These are phyloP conservation scores for Austroboletus festivus DNA, from an alignment of 768 basidiomycete species.

Conservation along the genomic window DNA sequence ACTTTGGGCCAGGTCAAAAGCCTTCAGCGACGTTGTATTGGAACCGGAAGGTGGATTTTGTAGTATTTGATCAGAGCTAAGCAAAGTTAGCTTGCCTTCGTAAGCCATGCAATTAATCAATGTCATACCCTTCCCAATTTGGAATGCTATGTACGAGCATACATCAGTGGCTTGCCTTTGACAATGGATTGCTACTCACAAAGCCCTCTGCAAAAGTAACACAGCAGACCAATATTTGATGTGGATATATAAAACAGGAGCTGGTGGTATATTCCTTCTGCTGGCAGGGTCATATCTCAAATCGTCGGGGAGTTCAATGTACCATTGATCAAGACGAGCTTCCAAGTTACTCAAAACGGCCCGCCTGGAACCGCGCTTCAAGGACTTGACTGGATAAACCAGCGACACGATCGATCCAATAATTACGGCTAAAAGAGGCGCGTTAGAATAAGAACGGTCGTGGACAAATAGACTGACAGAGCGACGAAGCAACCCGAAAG, in stretches of 20 bases:
- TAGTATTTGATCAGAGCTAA: constrained; percentile 42
- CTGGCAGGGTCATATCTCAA: constrained; percentile 58
- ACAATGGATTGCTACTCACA: constrained; percentile 49
- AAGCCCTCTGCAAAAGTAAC: constrained; percentile 71
- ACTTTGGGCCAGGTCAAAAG: constrained; percentile 71
- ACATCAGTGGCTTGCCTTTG: constrained; percentile 8
- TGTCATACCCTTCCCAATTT: constrained; percentile 59
- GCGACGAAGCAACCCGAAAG: constrained; percentile 52
- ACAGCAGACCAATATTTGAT: constrained; percentile 76
- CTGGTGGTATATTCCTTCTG: constrained; percentile 52
- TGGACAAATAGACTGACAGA: constrained; percentile 47
- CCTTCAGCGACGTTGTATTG: constrained; percentile 52
- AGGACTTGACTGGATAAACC: constrained; percentile 65
- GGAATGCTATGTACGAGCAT: constrained; percentile 51
- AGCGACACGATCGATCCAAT: constrained; percentile 62
- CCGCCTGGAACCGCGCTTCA: constrained; percentile 45
- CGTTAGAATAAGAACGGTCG: constrained; percentile 4
- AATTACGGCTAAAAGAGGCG: constrained; percentile 52
- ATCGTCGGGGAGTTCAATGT: constrained; percentile 59
- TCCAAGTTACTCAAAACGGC: constrained; percentile 55
- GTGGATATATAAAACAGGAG: constrained; percentile 66
- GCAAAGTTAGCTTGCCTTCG: constrained; percentile 1
- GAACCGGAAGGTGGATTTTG: constrained; percentile 38
- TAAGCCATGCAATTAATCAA: neutral
- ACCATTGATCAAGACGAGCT: constrained; percentile 70